A percentile compares a stretch with the other conserved stretches of the same genome.
Evolutionary conservation across 208 protist genomes (phyloP).

Genomic region (Wallacemonas sp.): DNA sequence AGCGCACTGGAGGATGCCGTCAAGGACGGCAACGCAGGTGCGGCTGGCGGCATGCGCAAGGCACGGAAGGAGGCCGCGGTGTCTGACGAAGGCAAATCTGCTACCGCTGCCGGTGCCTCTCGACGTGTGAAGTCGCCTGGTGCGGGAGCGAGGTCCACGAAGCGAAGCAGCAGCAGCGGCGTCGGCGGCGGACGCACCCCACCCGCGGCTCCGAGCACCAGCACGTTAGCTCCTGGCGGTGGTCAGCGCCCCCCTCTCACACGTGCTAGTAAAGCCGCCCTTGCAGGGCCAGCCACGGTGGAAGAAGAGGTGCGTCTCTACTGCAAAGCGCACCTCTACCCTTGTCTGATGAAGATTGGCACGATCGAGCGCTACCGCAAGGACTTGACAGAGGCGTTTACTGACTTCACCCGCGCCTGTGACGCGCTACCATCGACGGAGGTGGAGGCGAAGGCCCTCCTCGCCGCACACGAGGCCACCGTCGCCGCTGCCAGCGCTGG

Average conservation of each 20-base stretch:
- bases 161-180: slow-evolving; percentile 28
- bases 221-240: slow-evolving; percentile 7
- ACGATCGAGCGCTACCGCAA: slow-evolving; percentile 39
- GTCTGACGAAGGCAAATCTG: too few species aligned
- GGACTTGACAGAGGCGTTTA: slow-evolving; percentile 32
- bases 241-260: slow-evolving; percentile 11
- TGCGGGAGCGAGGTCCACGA: not conserved
- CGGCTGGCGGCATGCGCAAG: not conserved
- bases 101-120: not conserved
- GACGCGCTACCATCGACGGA: slow-evolving; percentile 6
- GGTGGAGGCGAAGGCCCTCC: slow-evolving; percentile 1
- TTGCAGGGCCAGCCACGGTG: not conserved
- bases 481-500: too few species aligned
- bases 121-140: slow-evolving; percentile 21
- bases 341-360: slow-evolving; percentile 52
- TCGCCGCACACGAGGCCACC: not conserved
- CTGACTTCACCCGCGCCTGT: slow-evolving; percentile 32
- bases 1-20: slow-evolving; percentile 15
- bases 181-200: not conserved
- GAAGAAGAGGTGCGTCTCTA: slow-evolving; percentile 42
- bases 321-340: slow-evolving; percentile 60
- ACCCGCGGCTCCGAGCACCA: slow-evolving; percentile 25
- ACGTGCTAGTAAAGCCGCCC: not conserved
- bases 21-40: not conserved
- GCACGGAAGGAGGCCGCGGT: slow-evolving; percentile 10